phyloP scores from a whole-genome alignment of 2,329 filamentous ascomycete species.

The Myriosclerotinia scirpicola region DNA sequence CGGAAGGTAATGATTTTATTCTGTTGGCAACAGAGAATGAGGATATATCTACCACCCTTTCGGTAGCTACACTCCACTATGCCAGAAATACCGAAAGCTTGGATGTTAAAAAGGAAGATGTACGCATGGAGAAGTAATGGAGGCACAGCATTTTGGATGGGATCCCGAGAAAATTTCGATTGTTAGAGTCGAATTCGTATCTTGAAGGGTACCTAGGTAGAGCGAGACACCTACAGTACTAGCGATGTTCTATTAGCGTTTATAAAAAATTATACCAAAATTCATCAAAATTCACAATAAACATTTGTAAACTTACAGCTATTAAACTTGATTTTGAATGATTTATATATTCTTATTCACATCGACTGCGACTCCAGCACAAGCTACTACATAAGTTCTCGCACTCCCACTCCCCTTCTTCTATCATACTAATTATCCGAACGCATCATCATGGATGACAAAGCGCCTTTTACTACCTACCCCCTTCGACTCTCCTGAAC shows the following conservation, averaged over 20 bases:
- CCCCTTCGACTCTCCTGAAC: not conserved
- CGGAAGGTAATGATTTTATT: not conserved
- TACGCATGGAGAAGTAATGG: too few relatives aligned
- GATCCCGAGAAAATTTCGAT: too few relatives aligned
- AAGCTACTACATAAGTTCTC: not conserved
- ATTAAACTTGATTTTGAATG: not conserved
- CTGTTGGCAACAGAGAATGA: not conserved
- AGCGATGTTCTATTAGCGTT: too few relatives aligned
- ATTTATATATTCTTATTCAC: not conserved
- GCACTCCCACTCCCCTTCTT: too few relatives aligned
- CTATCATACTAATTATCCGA: not conserved
- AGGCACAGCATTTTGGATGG: not conserved
- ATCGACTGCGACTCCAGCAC: not conserved
- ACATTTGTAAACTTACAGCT: too few relatives aligned
- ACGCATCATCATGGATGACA: not conserved
- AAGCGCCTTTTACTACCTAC: not conserved
- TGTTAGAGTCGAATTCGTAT: too few relatives aligned
- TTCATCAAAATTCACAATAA: too few relatives aligned
- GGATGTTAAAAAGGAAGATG: too few relatives aligned
- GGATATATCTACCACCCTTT: not conserved
- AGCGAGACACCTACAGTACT: too few relatives aligned
- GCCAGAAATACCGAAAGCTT: not conserved
- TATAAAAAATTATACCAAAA: too few relatives aligned
- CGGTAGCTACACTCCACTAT: not conserved
- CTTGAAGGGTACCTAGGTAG: too few relatives aligned